Evolutionary conservation across 179 eudicot genomes (phyloP).

Genomic region (Beta lomatogona): DNA sequence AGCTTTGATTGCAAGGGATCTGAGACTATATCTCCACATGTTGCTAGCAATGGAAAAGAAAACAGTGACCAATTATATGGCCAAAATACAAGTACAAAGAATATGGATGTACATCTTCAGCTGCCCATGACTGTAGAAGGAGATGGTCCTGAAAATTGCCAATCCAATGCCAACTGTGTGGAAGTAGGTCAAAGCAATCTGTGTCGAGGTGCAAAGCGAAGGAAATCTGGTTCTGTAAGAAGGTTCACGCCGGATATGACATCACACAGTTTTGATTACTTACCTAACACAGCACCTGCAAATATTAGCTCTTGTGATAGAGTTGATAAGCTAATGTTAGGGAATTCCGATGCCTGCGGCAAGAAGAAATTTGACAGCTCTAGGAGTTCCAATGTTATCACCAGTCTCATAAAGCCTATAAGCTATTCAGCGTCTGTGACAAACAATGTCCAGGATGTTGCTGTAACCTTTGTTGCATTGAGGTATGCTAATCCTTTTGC

Average conservation of each 20-base stretch:
- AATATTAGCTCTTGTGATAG: constrained; percentile 37
- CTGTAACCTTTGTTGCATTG: constrained; percentile 69
- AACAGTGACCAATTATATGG: constrained; percentile 23
- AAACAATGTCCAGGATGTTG: constrained; percentile 62
- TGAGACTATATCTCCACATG: constrained; percentile 35
- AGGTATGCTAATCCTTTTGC: constrained; percentile 46
- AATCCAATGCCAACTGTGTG: constrained; percentile 40
- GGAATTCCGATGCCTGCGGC: constrained; percentile 40
- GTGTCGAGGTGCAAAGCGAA: constrained; percentile 70
- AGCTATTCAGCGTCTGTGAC: constrained; percentile 63
- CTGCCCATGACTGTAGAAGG: constrained; percentile 38
- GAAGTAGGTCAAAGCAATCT: constrained; percentile 57
- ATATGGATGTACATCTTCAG: constrained; percentile 31
- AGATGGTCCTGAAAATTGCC: constrained; percentile 43
- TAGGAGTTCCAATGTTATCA: constrained; percentile 49
- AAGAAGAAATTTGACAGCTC: constrained; percentile 49
- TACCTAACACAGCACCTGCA: constrained; percentile 31
- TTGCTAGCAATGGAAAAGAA: constrained; percentile 43
- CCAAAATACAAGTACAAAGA: constrained; percentile 27
- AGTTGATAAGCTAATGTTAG: constrained; percentile 36
- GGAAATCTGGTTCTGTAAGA: constrained; percentile 88
- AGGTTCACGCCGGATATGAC: constrained; percentile 62
- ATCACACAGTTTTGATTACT: constrained; percentile 33
- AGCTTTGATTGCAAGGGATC: constrained; percentile 41
- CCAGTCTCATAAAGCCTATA: constrained; percentile 73